Evolutionary conservation across 202 grass and related monocot species (phyloP), one percentile per base, ranked within the genome.

Genomic region (Setaria italica): DNA sequence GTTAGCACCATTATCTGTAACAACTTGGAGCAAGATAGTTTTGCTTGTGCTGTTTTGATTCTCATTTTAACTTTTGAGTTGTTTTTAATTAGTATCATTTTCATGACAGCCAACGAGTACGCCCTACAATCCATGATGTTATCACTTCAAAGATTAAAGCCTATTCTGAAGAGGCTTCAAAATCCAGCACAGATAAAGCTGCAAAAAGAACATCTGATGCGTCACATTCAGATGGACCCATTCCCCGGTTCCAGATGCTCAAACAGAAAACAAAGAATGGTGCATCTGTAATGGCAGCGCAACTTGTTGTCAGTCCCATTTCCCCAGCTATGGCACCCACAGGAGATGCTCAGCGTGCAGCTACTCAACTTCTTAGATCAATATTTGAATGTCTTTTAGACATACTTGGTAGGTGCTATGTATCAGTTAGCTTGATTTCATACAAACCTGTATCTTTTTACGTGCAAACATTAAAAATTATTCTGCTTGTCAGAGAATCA

Each of bases 71-170:
- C 70, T 60, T 75, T 86, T 76, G 10, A 67, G 14, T 4, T 89
- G 53, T 7, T 81, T 80, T 72, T 78, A 86, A 89, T 62, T 82
- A 67, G 20, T 79, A 76, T 21, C 59, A 74, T 80, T 84, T 80
- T 68, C 77, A 19, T 87, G 78, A 87, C 85, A 99, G 93, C 88
- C 96, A 92, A 88, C 82, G 91, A 79, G 85, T 99, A 65, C 93
- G 96, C 37, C 80, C 96, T 48, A 99, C 96, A 42, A 88, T 99
- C 77, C 96, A 99, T 60, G 88, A 96, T 82, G 85, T 96, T 70
- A 99, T 99, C 59, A 91, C 85, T 57, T 86, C 93, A 85, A 93
- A 90, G 58, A 94, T 99, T 79, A 99, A 95, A 91, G 60, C 75
- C 72, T 89, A 92, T 85, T 67, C 82, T 20, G 81, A 76, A 86